Evolutionary conservation across 805 yeast genomes (phyloP), one percentile per base, ranked within the genome.

Genomic region (Schwanniomyces polymorphus): DNA sequence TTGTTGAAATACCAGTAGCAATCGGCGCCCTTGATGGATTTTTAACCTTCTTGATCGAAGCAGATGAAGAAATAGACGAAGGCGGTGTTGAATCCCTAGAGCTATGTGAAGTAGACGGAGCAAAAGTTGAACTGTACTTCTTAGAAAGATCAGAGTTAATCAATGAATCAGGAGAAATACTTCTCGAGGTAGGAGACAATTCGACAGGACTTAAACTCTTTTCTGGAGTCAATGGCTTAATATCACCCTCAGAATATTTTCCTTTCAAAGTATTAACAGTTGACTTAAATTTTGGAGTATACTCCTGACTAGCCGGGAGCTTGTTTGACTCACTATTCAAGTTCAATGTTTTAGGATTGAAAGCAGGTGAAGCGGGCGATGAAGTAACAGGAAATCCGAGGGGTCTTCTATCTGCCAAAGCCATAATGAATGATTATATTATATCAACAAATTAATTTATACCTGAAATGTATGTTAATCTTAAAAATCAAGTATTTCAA

Each of bases 1-100:
- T 80, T 39, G 91, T 85, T 11, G 91, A 84, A 33, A 87, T 84
- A 42, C 90, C 88, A 34, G 87, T 82, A 2, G 87, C 87, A 44
- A 80, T 76, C 23, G 82, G 81, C 23, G 77, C 78, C 44, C 84
- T 69, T 17, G 70, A 58, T 9, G 70, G 51, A 38, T 58, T 59
- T 53, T 74, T 74, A 18, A 64, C 63, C 53, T 73, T 74, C 44
- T 69, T 68, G 6, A 49, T 45, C 26, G 50, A 46, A 27, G 43
- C 43, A 25, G 46, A 38, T 28, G 58, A 48, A 26, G 51, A 43
- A 11, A 55, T 38, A 3, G 51, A 46, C 9, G 28, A 33, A 18
- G 60, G 58, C 29, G 75, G 73, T 28, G 72, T 64, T 40, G 68
- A 59, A 45, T 63, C 70, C 35, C 74, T 55, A 12, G 71, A 57